Conservation (phyloP, 2,329 filamentous ascomycete species). For the Fonsecaea pugnacius region DNA sequence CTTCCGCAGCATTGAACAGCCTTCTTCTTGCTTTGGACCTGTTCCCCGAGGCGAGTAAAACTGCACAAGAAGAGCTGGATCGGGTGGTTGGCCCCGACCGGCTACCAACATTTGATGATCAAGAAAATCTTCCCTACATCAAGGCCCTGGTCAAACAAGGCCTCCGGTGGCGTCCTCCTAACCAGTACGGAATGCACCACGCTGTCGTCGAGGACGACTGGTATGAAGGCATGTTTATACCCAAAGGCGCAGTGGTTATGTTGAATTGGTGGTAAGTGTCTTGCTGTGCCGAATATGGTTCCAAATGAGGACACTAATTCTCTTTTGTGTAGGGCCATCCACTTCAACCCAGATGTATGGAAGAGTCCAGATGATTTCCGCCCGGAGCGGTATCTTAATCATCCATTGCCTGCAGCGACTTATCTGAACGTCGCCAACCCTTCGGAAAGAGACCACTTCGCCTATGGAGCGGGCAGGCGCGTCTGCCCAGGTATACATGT, state of each 20-base stretch:
- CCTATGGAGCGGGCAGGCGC: slow-evolving; percentile 2
- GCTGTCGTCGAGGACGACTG: neutral
- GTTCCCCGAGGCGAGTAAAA: slow-evolving; percentile 26
- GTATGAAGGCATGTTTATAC: neutral
- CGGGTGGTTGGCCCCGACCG: neutral
- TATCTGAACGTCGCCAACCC: slow-evolving; percentile 12
- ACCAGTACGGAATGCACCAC: neutral
- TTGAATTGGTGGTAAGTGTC: neutral
- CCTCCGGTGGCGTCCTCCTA: slow-evolving; percentile 48
- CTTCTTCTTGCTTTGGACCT: slow-evolving; percentile 40
- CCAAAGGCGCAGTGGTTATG: neutral
- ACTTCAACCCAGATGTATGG: neutral
- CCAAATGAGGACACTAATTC: too few relatives aligned
- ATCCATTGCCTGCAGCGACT: neutral
- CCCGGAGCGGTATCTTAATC: neutral
- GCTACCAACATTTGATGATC: slow-evolving; percentile 40
- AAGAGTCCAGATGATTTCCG: slow-evolving; percentile 7
- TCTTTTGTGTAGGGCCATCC: neutral
- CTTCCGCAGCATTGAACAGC: slow-evolving; percentile 38
- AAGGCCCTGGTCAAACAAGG: slow-evolving; percentile 48
- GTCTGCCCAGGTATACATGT: slow-evolving; percentile 11
- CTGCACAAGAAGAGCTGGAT: too few relatives aligned
- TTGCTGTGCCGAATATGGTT: neutral
- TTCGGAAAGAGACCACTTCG: slow-evolving; percentile 7
- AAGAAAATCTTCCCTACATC: slow-evolving; percentile 42